A percentile compares a stretch with the other conserved stretches of the same genome.
phyloP scores from a whole-genome alignment of 2,329 filamentous ascomycete genomes.

The Fusarium subtropicale region DNA sequence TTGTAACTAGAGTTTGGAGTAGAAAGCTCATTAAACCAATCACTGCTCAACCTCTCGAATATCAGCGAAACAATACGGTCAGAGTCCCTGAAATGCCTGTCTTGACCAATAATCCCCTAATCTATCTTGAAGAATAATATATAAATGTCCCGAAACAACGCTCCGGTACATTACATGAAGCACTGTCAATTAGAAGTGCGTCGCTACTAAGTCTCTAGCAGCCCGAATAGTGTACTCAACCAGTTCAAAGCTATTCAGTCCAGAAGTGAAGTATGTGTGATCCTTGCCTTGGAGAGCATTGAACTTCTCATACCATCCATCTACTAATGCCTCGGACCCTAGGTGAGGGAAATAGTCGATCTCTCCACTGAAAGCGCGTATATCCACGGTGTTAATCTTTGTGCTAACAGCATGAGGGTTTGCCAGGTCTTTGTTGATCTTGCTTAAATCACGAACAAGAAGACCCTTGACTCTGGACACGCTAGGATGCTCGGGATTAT shows the following conservation, averaged over 20 bases:
- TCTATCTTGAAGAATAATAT: no score
- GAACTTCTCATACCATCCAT: neutral
- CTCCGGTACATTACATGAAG: no score
- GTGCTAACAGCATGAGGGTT: neutral
- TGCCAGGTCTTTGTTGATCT: neutral
- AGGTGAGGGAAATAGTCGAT: neutral
- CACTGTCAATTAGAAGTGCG: neutral
- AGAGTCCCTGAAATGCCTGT: no score
- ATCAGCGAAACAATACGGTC: no score
- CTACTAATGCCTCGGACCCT: neutral
- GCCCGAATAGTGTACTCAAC: neutral
- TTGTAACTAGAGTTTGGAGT: no score
- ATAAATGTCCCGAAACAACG: no score
- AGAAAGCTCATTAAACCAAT: no score
- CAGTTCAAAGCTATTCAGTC: neutral
- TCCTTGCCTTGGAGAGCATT: neutral
- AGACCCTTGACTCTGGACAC: neutral
- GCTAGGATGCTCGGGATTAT: neutral
- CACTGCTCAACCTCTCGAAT: no score
- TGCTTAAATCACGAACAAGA: neutral
- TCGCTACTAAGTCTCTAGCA: neutral
- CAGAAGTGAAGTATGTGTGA: neutral
- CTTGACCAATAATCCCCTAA: no score
- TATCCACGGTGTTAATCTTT: neutral
- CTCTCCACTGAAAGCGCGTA: neutral